Conservation (phyloP, 139 green algal genomes). For the Nannochloris sp. region DNA sequence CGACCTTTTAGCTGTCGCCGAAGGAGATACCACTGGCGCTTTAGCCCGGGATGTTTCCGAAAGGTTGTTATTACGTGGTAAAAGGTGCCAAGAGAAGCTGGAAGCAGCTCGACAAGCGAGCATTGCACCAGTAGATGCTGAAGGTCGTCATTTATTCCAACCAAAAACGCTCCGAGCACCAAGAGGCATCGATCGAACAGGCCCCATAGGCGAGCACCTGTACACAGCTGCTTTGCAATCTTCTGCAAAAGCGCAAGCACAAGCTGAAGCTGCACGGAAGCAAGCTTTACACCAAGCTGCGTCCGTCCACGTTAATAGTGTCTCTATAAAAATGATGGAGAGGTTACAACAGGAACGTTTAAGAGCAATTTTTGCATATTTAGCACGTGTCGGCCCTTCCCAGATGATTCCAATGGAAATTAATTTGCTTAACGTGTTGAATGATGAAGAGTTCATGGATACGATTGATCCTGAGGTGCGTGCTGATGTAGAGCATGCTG, state of each 20-base stretch:
- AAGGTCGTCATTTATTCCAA: slow-evolving; percentile 51
- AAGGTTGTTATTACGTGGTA: slow-evolving; percentile 14
- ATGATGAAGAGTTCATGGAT: slow-evolving; percentile 51
- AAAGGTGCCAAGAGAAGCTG: slow-evolving; percentile 43
- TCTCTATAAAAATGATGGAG: slow-evolving; percentile 44
- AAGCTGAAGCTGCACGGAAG: slow-evolving; percentile 11
- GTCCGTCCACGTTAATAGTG: slow-evolving; percentile 6
- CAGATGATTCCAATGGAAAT: slow-evolving; percentile 25
- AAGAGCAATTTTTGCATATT: slow-evolving; percentile 69
- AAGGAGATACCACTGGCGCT: not conserved
- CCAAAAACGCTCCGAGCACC: slow-evolving; percentile 51
- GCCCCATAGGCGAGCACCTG: slow-evolving; percentile 59
- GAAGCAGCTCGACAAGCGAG: slow-evolving; percentile 27
- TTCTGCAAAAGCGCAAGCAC: slow-evolving; percentile 20
- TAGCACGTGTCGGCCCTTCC: slow-evolving; percentile 24
- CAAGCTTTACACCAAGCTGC: slow-evolving; percentile 10
- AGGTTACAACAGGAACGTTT: slow-evolving; percentile 65
- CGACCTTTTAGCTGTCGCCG: slow-evolving; percentile 1
- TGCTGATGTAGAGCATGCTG: slow-evolving; percentile 52
- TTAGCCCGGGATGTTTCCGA: not conserved
- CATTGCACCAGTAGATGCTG: slow-evolving; percentile 42
- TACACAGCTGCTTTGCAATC: slow-evolving; percentile 49
- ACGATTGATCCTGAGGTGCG: slow-evolving; percentile 51
- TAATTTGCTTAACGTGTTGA: slow-evolving; percentile 37
- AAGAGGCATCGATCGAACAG: not conserved